phyloP scores from a whole-genome alignment of 2,329 filamentous ascomycete species.

The Cylindrodendrum hubeiense region DNA sequence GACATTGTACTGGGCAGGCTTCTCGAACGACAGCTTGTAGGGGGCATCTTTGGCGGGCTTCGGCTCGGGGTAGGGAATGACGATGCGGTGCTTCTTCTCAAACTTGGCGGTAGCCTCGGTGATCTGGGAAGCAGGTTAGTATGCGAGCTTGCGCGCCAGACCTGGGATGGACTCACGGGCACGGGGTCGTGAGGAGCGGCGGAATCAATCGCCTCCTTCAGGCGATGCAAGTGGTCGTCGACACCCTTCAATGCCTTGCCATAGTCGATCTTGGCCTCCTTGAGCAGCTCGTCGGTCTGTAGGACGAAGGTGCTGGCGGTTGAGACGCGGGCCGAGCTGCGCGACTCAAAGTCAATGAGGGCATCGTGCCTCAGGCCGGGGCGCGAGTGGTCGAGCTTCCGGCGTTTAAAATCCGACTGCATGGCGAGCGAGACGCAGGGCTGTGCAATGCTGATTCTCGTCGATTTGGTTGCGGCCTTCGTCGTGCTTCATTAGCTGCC shows the following conservation, averaged over 20 bases:
- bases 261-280: slow-evolving; percentile 67
- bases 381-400: slow-evolving; percentile 59
- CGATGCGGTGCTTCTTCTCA: slow-evolving; percentile 75
- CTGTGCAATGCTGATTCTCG: slow-evolving; percentile 24
- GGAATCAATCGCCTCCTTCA: slow-evolving; percentile 66
- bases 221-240: slow-evolving; percentile 61
- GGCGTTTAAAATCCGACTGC: slow-evolving; percentile 62
- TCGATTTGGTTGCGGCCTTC: slow-evolving; percentile 21
- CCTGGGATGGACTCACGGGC: slow-evolving; percentile 57
- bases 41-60: slow-evolving; percentile 80
- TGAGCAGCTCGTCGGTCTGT: slow-evolving; percentile 70
- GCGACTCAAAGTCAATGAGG: slow-evolving; percentile 57
- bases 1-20: slow-evolving; percentile 84
- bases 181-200: slow-evolving; percentile 62
- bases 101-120: slow-evolving; percentile 75
- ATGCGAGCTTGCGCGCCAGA: neutral
- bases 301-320: slow-evolving; percentile 68
- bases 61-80: slow-evolving; percentile 89
- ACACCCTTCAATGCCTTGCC: slow-evolving; percentile 60
- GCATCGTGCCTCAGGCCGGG: slow-evolving; percentile 49
- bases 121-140: slow-evolving; percentile 63
- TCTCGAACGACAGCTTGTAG: slow-evolving; percentile 84
- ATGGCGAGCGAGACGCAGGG: slow-evolving; percentile 46
- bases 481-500: slow-evolving; percentile 29
- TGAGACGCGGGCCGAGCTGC: slow-evolving; percentile 54